Evolutionary conservation across 768 basidiomycete genomes (phyloP).

Genomic region (Lentinula guzmanii): DNA sequence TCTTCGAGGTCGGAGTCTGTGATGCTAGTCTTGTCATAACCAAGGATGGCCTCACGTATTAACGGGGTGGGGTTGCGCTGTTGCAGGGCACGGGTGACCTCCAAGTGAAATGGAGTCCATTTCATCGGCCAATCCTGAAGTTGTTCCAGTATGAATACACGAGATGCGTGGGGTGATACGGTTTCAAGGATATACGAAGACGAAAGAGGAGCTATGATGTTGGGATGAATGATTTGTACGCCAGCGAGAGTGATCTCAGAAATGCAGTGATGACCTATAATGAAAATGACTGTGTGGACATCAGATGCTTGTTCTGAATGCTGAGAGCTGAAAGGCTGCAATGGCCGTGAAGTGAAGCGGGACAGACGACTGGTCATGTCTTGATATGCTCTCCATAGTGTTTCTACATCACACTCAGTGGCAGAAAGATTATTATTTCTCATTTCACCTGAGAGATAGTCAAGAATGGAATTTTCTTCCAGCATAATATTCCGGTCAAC

Average conservation of each 20-base stretch:
- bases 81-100: slow-evolving; percentile 24
- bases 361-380: background rate
- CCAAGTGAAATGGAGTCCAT: slow-evolving; percentile 62
- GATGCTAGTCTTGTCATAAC: background rate
- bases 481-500: background rate
- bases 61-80: background rate
- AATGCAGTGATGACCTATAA: background rate
- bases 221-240: background rate
- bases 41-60: background rate
- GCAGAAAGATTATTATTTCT: background rate
- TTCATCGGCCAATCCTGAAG: slow-evolving; percentile 44
- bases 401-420: background rate
- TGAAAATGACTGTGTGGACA: background rate
- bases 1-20: background rate
- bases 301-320: background rate
- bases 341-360: background rate
- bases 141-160: slow-evolving; percentile 58
- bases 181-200: slow-evolving; percentile 34
- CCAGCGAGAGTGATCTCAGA: background rate
- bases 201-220: slow-evolving; percentile 14
- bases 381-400: background rate
- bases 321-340: background rate
- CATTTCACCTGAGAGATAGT: background rate
- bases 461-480: background rate
- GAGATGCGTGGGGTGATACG: slow-evolving; percentile 40